Base-by-base conservation (phyloP, 1,284 basidiomycete species). In the Schizophyllum commune region DNA sequence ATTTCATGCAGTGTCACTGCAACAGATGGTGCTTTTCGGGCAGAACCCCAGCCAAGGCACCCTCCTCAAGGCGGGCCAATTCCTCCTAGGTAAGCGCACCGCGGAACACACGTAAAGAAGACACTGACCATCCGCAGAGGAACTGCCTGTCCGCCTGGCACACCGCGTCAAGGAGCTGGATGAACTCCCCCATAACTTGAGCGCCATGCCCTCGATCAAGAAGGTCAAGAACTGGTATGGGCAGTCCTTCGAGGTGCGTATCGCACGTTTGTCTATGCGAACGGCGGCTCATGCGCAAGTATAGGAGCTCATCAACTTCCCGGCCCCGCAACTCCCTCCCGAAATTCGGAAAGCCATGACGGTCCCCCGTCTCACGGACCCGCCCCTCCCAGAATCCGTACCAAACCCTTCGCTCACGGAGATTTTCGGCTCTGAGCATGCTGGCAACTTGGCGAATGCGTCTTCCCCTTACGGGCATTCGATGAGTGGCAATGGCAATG, bases 181-280 rank as follows among this genome's bases (percentile, higher is more conserved):
- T 69, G 88, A 94, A 67, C 82, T 99, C 4, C 96, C 97, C 0
- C 92, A 98, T 74, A 90, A 94, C 59, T 81, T 99, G 63, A 89
- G 88, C 69, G 85, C 88, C 62, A 98, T 97, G 96, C 88, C 91
- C 0, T 93, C 91, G 56, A 98, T 99, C 66, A 86, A 90, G 66
- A 94, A 92, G 71, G 96, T 99, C 66, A 96, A 96, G 79, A 89
- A 97, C 71, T 99, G 96, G 96, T 99, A 99, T 72, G 96, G 96
- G 0, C 94, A 99, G 78, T 96, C 93, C 17, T 99, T 99, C 70
- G 92, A 98, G 82, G 95, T 95, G 60, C 64, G 84, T 77, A 34
- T 55, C 27, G n/a, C 20, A 39, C 20, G 51, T 22, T 56, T 59
- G 56, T 58, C 8, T 58, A 52, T 47, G 39, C 47, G 51, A 2